phyloP scores from a whole-genome alignment of 1,284 basidiomycete genomes.

The Apiotrichum sp. region DNA sequence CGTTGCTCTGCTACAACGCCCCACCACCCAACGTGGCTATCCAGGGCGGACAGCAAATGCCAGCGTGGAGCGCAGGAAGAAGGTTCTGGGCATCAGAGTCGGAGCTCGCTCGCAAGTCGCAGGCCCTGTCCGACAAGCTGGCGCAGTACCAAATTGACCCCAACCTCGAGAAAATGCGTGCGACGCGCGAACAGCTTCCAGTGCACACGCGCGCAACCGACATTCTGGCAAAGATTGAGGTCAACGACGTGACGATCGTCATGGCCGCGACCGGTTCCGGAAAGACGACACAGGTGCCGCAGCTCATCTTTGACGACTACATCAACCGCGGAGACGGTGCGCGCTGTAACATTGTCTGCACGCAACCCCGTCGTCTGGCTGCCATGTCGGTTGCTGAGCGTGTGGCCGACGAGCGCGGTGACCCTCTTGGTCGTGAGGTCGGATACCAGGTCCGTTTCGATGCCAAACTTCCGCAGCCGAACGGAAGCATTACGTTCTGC shows the following conservation, averaged over 20 bases:
- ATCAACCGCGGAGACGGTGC: slow-evolving; percentile 74
- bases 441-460: slow-evolving; percentile 96
- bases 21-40: slow-evolving; percentile 29
- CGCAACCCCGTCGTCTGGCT: slow-evolving; percentile 86
- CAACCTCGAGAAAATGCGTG: slow-evolving; percentile 60
- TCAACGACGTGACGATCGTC: slow-evolving; percentile 82
- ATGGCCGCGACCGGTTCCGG: slow-evolving; percentile 95
- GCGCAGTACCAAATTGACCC: slow-evolving; percentile 62
- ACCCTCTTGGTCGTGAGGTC: slow-evolving; percentile 63
- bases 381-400: slow-evolving; percentile 90
- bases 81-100: slow-evolving; percentile 23
- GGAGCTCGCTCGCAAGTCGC: slow-evolving; percentile 56
- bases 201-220: slow-evolving; percentile 63
- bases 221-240: slow-evolving; percentile 63
- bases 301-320: slow-evolving; percentile 80
- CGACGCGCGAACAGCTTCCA: slow-evolving; percentile 62
- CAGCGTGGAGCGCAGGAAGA: slow-evolving; percentile 28
- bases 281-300: slow-evolving; percentile 93
- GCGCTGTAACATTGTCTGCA: slow-evolving; percentile 85
- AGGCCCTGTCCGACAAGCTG: slow-evolving; percentile 54
- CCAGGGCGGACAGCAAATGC: slow-evolving; percentile 19
- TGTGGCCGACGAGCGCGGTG: slow-evolving; percentile 82
- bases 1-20: slow-evolving; percentile 50
- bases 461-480: slow-evolving; percentile 65
- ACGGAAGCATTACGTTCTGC: slow-evolving; percentile 85